These are phyloP conservation scores for Neofusicoccum umdonicola DNA, from an alignment of 2,329 filamentous ascomycete genomes.

Conservation along the genomic window DNA sequence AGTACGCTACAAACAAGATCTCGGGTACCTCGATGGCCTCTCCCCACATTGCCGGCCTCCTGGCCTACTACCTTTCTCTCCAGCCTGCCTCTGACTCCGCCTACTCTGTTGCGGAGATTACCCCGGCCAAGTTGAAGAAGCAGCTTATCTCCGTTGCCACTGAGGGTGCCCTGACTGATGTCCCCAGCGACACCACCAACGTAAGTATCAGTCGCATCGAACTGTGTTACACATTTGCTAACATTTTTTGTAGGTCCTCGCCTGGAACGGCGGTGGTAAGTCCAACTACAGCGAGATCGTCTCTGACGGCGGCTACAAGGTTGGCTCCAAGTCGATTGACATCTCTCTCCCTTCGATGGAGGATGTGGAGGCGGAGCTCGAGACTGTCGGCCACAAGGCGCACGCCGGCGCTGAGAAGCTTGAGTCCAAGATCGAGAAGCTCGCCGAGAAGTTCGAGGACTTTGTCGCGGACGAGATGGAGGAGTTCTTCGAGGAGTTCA, in stretches of 20 bases:
- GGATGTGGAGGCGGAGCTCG: conserved; percentile 31
- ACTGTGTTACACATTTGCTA: conserved; percentile 24
- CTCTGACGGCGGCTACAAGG: conserved; percentile 68
- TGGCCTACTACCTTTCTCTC: conserved; percentile 97
- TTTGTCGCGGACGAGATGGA: conserved; percentile 50
- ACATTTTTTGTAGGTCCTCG: conserved; percentile 61
- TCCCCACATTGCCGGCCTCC: conserved; percentile 90
- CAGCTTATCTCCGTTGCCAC: conserved; percentile 83
- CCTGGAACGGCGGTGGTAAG: conserved; percentile 97
- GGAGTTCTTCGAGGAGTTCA: conserved; percentile 57
- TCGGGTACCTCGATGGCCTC: conserved; percentile 99
- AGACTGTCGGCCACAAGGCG: conserved; percentile 36
- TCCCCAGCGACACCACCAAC: conserved; percentile 86
- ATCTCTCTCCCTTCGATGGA: conserved; percentile 24
- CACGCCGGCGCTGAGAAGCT: conserved; percentile 38
- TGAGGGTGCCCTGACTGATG: conserved; percentile 70
- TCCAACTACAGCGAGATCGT: conserved; percentile 87
- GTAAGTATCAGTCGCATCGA: conserved; percentile 39
- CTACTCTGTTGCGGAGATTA: conserved; percentile 84
- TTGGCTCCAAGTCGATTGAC: conserved; percentile 26
- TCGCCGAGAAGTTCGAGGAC: conserved; percentile 45
- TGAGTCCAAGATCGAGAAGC: conserved; percentile 49
- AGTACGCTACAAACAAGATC: conserved; percentile 96
- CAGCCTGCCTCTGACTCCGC: conserved; percentile 88
- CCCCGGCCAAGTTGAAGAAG: conserved; percentile 90